These are phyloP conservation scores for Penicillium salamii DNA, from an alignment of 495 filamentous ascomycete species.

Conservation along the genomic window DNA sequence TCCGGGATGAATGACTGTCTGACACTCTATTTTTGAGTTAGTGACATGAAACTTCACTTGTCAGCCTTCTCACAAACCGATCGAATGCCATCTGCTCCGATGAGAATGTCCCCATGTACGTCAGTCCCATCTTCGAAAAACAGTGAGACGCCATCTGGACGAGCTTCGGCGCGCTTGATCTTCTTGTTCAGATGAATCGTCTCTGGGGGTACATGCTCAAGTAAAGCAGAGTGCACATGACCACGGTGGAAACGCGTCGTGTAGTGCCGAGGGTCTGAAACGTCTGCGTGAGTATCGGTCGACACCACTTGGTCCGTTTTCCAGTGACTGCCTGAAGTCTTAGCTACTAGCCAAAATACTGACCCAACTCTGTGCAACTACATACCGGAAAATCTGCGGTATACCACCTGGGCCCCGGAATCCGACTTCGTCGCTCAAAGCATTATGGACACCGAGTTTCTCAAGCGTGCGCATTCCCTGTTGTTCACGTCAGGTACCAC, in stretches of 20 bases:
- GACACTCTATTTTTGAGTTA: constrained; percentile 15
- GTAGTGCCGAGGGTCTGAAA: constrained; percentile 39
- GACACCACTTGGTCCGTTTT: constrained; percentile 47
- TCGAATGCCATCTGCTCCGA: constrained; percentile 36
- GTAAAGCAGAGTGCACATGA: constrained; percentile 45
- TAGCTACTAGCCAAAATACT: background rate
- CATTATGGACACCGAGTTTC: constrained; percentile 40
- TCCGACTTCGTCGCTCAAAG: constrained; percentile 36
- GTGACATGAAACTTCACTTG: background rate
- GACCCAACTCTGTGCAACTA: background rate
- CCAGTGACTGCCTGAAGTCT: constrained; percentile 25
- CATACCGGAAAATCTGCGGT: constrained; percentile 31
- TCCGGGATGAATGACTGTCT: constrained; percentile 37
- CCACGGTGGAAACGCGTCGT: constrained; percentile 47
- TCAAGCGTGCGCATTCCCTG: constrained; percentile 47
- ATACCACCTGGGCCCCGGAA: constrained; percentile 41
- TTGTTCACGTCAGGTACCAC: background rate
- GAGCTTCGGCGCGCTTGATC: constrained; percentile 12
- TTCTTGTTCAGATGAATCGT: constrained; percentile 26
- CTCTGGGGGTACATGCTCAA: constrained; percentile 36
- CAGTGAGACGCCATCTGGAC: constrained; percentile 16
- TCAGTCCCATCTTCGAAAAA: constrained; percentile 31
- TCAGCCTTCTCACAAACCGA: constrained; percentile 20
- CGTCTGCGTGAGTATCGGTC: constrained; percentile 32
- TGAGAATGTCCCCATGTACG: constrained; percentile 28